Evolutionary conservation across 2,329 filamentous ascomycete genomes (phyloP).

Genomic region (Colletotrichum sp.): DNA sequence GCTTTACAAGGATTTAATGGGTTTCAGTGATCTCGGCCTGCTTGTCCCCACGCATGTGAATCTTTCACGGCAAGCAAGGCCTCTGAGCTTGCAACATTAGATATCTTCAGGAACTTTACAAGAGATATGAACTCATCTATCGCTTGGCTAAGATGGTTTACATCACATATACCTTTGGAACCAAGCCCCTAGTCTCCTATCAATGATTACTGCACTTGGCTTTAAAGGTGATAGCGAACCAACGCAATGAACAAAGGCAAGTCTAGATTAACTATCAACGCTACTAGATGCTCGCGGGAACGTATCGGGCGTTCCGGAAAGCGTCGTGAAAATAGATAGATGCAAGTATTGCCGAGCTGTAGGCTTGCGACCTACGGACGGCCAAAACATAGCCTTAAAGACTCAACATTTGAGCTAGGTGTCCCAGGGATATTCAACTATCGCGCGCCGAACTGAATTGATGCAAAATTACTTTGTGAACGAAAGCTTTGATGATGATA

Average conservation of each 20-base stretch:
- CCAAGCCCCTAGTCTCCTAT: not conserved
- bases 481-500: not conserved
- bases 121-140: not conserved
- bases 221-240: not conserved
- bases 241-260: not conserved
- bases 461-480: not conserved
- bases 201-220: not conserved
- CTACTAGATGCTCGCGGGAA: not conserved
- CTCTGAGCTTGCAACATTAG: not conserved
- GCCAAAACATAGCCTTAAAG: not conserved
- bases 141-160: not conserved
- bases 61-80: not conserved
- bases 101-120: not conserved
- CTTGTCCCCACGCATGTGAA: not conserved
- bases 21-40: not conserved
- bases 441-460: not conserved
- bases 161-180: not conserved
- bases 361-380: not conserved
- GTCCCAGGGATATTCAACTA: fast-evolving
- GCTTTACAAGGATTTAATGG: not conserved
- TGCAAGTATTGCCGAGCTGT: not conserved
- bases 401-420: fast-evolving
- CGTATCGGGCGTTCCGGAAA: not conserved
- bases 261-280: not conserved
- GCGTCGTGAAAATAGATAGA: not conserved